Conservation (phyloP, 1,284 basidiomycete species). For the Austroboletus rostrupii region DNA sequence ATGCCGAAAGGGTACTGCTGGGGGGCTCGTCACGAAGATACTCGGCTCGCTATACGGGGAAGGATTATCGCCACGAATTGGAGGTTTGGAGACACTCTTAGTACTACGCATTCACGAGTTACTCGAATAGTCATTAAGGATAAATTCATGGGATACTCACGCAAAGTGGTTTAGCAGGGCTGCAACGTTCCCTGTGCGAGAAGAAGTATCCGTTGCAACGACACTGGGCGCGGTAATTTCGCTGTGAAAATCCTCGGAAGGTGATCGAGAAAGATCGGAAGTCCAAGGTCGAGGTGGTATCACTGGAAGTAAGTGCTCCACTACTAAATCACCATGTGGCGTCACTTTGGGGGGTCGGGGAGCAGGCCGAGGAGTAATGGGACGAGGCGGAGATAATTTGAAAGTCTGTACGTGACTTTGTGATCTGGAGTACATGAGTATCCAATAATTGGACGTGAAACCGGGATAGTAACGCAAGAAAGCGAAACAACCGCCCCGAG, state of each 20-base stretch:
- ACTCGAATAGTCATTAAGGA: not conserved
- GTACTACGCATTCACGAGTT: slow-evolving; percentile 4
- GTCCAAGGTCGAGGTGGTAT: slow-evolving; percentile 15
- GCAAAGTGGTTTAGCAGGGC: slow-evolving; percentile 13
- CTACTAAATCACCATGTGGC: slow-evolving; percentile 19
- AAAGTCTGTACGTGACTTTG: slow-evolving; percentile 3
- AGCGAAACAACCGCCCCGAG: not conserved
- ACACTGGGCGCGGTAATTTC: slow-evolving; percentile 1
- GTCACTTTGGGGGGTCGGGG: slow-evolving; percentile 13
- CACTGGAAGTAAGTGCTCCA: slow-evolving; percentile 10
- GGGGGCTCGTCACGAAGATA: slow-evolving; percentile 26
- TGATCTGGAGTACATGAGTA: slow-evolving; percentile 10
- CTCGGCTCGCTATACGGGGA: slow-evolving; percentile 21
- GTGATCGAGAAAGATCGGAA: slow-evolving; percentile 4
- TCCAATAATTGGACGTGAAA: not conserved
- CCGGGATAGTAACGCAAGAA: not conserved
- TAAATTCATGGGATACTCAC: slow-evolving; percentile 14
- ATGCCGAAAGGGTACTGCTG: slow-evolving; percentile 16
- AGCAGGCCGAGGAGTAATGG: slow-evolving; percentile 17
- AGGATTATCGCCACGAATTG: slow-evolving; percentile 12
- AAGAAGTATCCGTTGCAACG: not conserved
- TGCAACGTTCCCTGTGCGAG: slow-evolving; percentile 11
- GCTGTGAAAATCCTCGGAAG: slow-evolving; percentile 2
- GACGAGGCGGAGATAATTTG: slow-evolving; percentile 13
- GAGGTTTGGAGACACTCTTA: slow-evolving; percentile 6